phyloP scores from a whole-genome alignment of 495 filamentous ascomycete genomes.

The Aspergillus carlsbadensis region DNA sequence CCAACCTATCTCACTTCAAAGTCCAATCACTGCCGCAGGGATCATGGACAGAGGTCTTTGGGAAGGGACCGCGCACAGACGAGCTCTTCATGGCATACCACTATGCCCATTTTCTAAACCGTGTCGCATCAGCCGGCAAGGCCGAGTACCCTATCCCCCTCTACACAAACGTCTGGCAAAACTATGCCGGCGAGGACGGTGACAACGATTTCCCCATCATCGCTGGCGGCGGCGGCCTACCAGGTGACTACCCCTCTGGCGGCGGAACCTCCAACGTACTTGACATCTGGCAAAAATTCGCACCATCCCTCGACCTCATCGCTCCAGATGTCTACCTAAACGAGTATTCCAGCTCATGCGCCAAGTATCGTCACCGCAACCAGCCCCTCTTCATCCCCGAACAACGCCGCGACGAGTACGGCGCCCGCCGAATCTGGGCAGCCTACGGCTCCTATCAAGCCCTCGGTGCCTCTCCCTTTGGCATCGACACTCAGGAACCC shows the following conservation, averaged over 20 bases:
- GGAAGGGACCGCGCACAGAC: slow-evolving; percentile 37
- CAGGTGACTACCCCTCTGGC: slow-evolving; percentile 50
- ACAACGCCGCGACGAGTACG: slow-evolving; percentile 48
- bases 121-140: slow-evolving; percentile 44
- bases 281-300: slow-evolving; percentile 46
- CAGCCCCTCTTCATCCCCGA: slow-evolving; percentile 53
- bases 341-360: slow-evolving; percentile 41
- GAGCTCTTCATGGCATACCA: slow-evolving; percentile 54
- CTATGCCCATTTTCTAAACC: slow-evolving; percentile 42
- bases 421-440: slow-evolving; percentile 43
- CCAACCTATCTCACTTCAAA: slow-evolving; percentile 26
- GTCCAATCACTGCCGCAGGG: slow-evolving; percentile 15
- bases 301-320: slow-evolving; percentile 48
- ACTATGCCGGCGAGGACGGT: slow-evolving; percentile 31
- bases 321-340: slow-evolving; percentile 50
- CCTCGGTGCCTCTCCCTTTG: slow-evolving; percentile 45
- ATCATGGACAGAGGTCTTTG: slow-evolving; percentile 44
- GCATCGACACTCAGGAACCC: slow-evolving; percentile 43
- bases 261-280: slow-evolving; percentile 40
- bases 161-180: slow-evolving; percentile 50
- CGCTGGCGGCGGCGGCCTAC: slow-evolving; percentile 41
- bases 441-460: slow-evolving; percentile 44
- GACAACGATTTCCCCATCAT: slow-evolving; percentile 35
- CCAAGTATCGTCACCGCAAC: slow-evolving; percentile 42
- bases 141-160: slow-evolving; percentile 42